A percentile compares a stretch with the other conserved stretches of the same genome.
Conservation (phyloP, 257 asterid genomes). For the Leonotis leonurus region DNA sequence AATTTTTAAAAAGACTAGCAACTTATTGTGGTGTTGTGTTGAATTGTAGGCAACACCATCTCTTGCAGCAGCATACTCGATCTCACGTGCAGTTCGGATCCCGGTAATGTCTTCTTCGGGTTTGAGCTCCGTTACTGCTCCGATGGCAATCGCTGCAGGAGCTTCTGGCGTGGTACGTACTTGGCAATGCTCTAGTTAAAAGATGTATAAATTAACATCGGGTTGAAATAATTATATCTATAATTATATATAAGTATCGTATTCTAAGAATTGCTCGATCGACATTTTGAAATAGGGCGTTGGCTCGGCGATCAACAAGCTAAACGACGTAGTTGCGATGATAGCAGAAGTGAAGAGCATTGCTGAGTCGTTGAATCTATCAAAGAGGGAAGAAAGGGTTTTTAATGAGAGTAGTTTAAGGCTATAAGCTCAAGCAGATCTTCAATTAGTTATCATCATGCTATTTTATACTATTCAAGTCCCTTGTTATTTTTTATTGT, state of each 20-base stretch:
- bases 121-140: slow-evolving; percentile 78
- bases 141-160: slow-evolving; percentile 88
- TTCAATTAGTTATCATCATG: not conserved
- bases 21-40: not conserved
- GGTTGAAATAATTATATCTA: too few species aligned
- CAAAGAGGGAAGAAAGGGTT: slow-evolving; percentile 20
- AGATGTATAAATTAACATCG: too few species aligned
- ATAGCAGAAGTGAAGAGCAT: slow-evolving; percentile 75
- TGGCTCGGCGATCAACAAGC: slow-evolving; percentile 90
- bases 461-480: too few species aligned
- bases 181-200: too few species aligned
- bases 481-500: too few species aligned
- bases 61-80: slow-evolving; percentile 80
- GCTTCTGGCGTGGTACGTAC: slow-evolving; percentile 80
- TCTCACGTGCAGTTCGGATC: slow-evolving; percentile 67
- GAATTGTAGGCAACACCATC: slow-evolving; percentile 68
- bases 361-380: slow-evolving; percentile 45
- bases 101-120: slow-evolving; percentile 95
- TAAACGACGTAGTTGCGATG: slow-evolving; percentile 82
- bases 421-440: slow-evolving; percentile 12
- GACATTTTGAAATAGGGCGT: slow-evolving; percentile 51
- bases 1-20: too few species aligned
- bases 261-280: not conserved
- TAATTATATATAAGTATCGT: too few species aligned
- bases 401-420: slow-evolving; percentile 28